Evolutionary conservation across 345 rosid species (phyloP).

Genomic region (Noccaea caerulescens): DNA sequence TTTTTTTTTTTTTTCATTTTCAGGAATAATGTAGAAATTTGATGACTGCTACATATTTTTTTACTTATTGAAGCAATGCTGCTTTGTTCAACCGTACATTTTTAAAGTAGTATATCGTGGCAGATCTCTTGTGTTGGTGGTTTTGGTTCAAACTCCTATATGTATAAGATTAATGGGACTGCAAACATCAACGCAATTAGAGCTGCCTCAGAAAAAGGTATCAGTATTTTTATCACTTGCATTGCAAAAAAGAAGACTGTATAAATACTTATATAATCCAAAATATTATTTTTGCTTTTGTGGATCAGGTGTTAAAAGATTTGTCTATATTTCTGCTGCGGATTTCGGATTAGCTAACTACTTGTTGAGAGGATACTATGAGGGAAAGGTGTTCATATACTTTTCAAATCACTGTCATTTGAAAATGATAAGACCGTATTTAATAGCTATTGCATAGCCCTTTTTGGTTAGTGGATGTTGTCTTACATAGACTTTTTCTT

Average conservation of each 20-base stretch:
- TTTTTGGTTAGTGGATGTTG: not conserved
- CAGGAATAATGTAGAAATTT: constrained; percentile 9
- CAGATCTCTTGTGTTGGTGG: constrained; percentile 98
- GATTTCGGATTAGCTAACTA: constrained; percentile 84
- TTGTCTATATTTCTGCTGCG: constrained; percentile 90
- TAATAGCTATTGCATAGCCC: not conserved
- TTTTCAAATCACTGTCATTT: not conserved
- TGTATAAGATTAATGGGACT: constrained; percentile 97
- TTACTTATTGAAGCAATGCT: constrained; percentile 2
- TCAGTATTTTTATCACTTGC: not conserved
- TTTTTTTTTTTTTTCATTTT: not conserved
- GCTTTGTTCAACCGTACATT: not conserved
- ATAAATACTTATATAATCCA: not conserved
- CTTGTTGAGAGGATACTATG: constrained; percentile 81
- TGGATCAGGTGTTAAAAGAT: constrained; percentile 77
- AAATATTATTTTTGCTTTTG: not conserved
- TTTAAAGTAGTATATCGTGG: too few relatives aligned
- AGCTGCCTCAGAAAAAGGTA: constrained; percentile 92
- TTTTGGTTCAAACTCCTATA: constrained; percentile 88
- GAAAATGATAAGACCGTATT: not conserved
- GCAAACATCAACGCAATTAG: constrained; percentile 92
- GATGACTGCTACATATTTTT: not conserved
- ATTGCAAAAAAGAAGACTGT: not conserved
- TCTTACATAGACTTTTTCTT: constrained; percentile 3
- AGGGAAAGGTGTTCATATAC: constrained; percentile 69